Evolutionary conservation across 2,329 filamentous ascomycete genomes (phyloP).

Genomic region (Taxawa tesnikishii): DNA sequence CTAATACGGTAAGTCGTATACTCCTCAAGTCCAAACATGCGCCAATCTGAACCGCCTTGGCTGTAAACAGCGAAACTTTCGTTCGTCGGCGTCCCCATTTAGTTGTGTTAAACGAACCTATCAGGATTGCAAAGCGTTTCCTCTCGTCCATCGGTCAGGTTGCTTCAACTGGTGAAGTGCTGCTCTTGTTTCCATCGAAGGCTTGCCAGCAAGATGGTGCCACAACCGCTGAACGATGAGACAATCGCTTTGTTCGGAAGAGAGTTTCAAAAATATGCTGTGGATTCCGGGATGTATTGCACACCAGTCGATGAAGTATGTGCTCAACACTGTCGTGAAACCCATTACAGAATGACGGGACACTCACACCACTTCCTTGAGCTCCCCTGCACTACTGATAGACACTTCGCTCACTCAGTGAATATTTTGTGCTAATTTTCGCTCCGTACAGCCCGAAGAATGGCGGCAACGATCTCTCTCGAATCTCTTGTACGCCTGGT

Average conservation of each 20-base stretch:
- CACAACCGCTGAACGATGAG: constrained; percentile 11
- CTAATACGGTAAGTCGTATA: no score
- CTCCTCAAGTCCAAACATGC: no score
- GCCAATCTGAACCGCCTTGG: no score
- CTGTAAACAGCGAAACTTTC: no score
- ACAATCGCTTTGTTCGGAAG: constrained; percentile 10
- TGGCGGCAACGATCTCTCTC: not conserved
- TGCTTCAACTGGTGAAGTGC: no score
- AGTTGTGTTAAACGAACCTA: no score
- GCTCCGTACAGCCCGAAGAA: not conserved
- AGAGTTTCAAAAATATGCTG: constrained; percentile 10
- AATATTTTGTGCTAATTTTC: not conserved
- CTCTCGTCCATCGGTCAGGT: no score
- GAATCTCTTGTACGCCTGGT: constrained; percentile 9
- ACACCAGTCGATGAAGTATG: constrained; percentile 22
- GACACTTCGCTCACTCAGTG: not conserved
- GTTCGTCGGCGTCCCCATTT: no score
- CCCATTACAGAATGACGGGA: not conserved
- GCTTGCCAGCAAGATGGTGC: no score
- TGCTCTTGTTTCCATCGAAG: no score
- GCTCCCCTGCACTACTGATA: not conserved
- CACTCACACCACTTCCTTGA: not conserved
- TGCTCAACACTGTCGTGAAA: constrained; percentile 1
- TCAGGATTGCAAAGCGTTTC: no score
- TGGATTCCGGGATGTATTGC: constrained; percentile 14